Base-by-base conservation (phyloP, 73 alveolate species). In the Paramecium octaurelia region DNA sequence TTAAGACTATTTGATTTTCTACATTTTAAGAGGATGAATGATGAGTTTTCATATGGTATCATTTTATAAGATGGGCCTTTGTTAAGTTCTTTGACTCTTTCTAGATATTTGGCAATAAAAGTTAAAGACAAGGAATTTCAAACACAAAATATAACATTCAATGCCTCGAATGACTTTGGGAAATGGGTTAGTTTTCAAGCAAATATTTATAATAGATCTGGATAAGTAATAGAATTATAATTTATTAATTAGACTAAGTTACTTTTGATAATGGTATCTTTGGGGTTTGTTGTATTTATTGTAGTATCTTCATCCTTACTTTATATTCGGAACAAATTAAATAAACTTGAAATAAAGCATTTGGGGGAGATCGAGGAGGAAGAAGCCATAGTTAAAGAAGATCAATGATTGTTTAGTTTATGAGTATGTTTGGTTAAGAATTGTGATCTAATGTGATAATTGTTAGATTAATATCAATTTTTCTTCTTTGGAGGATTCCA, bases 401-500 rank as follows among this genome's bases (percentile, higher is more conserved):
- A 18, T 48, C 14, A 54, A 54, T 54, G 69, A 54, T 54, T 18
- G 1, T n/a, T 18, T 40, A 54, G 8, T 54, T 54, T n/a, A 54
- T 54, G 3, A 48, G 21, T 54, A 54, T 54, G 11, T 16, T 18
- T 54, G 31, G 8, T 54, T 54, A 54, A 18, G 69, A 18, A 54
- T 54, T 54, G 69, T 54, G 35, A 54, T 54, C 2, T n/a, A 18
- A n/a, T 54, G 3, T 54, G 48, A 54, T n/a, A 54, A 54, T 18
- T 54, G 8, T 18, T 18, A 54, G 27, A 18, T 54, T 20, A 64
- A 64, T 64, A 64, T 64, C 84, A 64, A 73, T 73, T 73, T 73
- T 40, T 36, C 16, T 31, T 31, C 68, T 73, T 73, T 73, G 87
- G 87, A 29, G 34, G 57, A 73, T 40, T 73, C 64, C 87, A 73